These are phyloP conservation scores for Hypoxylon sp. DNA, from an alignment of 2,329 filamentous ascomycete genomes.

Conservation along the genomic window DNA sequence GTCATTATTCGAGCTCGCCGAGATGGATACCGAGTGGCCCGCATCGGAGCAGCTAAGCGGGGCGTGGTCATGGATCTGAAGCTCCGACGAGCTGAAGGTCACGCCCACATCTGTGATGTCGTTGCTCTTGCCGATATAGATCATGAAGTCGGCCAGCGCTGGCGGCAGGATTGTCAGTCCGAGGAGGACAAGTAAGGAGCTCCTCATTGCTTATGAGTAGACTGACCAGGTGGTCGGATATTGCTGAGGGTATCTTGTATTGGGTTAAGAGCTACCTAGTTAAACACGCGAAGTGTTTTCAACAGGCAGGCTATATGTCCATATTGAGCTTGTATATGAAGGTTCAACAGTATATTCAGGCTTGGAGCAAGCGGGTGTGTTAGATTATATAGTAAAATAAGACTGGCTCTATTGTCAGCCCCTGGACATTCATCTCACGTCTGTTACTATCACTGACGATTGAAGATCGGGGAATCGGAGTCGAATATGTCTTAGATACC, in stretches of 20 bases:
- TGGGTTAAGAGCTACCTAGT: not conserved
- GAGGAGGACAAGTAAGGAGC: not conserved
- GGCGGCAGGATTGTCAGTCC: not conserved
- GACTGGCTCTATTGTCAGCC: not conserved
- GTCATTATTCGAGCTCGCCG: conserved; percentile 22
- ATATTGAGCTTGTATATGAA: not conserved
- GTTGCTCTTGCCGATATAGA: conserved; percentile 29
- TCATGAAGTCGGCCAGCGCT: conserved; percentile 17
- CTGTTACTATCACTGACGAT: not conserved
- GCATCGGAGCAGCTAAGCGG: conserved; percentile 27
- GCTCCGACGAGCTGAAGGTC: conserved; percentile 18
- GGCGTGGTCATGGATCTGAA: conserved; percentile 27
- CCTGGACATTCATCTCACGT: not conserved
- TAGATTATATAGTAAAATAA: not conserved
- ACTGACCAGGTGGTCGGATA: not conserved
- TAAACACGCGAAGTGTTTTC: not conserved
- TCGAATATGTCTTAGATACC: not conserved
- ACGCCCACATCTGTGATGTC: conserved; percentile 25
- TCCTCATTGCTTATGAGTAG: conserved; percentile 3
- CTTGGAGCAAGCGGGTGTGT: not conserved
- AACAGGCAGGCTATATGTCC: not conserved
- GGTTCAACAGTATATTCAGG: not conserved
- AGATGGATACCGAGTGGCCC: conserved; percentile 19
- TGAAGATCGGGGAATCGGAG: not conserved
- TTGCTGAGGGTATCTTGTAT: not conserved